Evolutionary conservation across 768 basidiomycete genomes (phyloP), one percentile per base, ranked within the genome.

Genomic region (Pilatotrama ljubarskyi): DNA sequence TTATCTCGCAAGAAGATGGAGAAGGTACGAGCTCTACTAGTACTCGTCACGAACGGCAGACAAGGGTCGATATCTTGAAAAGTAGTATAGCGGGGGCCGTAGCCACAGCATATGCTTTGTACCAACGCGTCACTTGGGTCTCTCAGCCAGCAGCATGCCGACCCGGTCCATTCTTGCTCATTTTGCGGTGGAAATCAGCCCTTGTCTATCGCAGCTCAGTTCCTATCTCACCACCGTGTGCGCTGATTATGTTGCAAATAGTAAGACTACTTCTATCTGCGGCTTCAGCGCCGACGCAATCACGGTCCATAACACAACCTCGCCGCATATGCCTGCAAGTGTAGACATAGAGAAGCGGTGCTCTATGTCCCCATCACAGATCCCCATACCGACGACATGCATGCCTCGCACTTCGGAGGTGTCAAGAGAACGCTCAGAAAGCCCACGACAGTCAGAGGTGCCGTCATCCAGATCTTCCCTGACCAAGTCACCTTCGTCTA

Each of bases 1-100:
- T 44, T 86, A 82, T 63, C 62, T 82, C n/a, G 37, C 40, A 15
- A 62, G 64, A n/a, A 46, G 35, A 35, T 51, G 43, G 22, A 57
- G 46, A 15, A 61, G 58, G 63, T 64, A 38, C 18, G 36, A 20
- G 8, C 7, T 48, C 17, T 17, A 32, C 8, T 26, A 26, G 5
- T 32, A 5, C 29, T 32, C 5, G 29, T 32, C 29, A 32, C 29
- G 29, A 4, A 32, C 29, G 29, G 29, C 29, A 32, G 29, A 32
- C 29, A 32, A 5, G 29, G 29, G 29, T 32, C 29, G 29, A 32
- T 10, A 32, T 32, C 29, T 10, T 32, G 29, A 32, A 32, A 32
- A 10, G 29, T 5, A 32, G 10, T 32, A n/a, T n/a, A n/a, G n/a
- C n/a, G n/a, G n/a, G n/a, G n/a, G n/a, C n/a, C n/a, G n/a, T n/a